Conservation (phyloP, 176 grass and related monocot species). For the Triticum dicoccoides region DNA sequence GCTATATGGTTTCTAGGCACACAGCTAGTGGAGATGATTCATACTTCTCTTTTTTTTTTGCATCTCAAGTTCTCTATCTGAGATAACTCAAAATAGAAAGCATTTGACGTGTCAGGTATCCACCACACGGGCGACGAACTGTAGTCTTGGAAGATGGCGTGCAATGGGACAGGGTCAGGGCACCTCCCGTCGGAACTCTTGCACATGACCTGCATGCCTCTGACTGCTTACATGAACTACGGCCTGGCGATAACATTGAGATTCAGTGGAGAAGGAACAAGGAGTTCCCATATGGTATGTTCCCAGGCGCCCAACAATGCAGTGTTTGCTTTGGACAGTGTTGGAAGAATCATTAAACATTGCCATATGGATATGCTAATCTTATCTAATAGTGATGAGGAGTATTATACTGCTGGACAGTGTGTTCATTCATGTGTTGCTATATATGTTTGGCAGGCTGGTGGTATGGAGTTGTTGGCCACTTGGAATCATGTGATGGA, state of each 20-base stretch:
- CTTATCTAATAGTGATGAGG: constrained; percentile 28
- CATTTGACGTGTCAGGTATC: constrained; percentile 55
- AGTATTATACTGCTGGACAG: constrained; percentile 36
- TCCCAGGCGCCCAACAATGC: constrained; percentile 41
- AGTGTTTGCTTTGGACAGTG: constrained; percentile 17
- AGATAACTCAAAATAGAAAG: not conserved
- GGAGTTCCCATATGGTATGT: constrained; percentile 92
- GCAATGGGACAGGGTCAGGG: constrained; percentile 81
- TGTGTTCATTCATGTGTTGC: constrained; percentile 38
- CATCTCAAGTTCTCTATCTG: not conserved
- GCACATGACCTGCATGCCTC: constrained; percentile 83
- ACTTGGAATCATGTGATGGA: constrained; percentile 88
- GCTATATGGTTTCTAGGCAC: not conserved
- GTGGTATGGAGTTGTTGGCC: constrained; percentile 98
- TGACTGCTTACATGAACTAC: constrained; percentile 71
- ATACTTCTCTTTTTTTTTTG: not conserved
- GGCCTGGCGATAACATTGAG: constrained; percentile 76
- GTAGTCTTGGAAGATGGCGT: constrained; percentile 71
- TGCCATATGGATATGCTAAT: constrained; percentile 43
- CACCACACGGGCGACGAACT: constrained; percentile 70
- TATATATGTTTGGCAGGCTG: constrained; percentile 72
- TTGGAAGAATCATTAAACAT: constrained; percentile 19
- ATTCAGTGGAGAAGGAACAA: constrained; percentile 99
- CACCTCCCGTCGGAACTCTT: constrained; percentile 50
- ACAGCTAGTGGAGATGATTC: constrained; percentile 1